These are phyloP conservation scores for Rhododendron henanense DNA, from an alignment of 148 eudicot species.

Conservation along the genomic window DNA sequence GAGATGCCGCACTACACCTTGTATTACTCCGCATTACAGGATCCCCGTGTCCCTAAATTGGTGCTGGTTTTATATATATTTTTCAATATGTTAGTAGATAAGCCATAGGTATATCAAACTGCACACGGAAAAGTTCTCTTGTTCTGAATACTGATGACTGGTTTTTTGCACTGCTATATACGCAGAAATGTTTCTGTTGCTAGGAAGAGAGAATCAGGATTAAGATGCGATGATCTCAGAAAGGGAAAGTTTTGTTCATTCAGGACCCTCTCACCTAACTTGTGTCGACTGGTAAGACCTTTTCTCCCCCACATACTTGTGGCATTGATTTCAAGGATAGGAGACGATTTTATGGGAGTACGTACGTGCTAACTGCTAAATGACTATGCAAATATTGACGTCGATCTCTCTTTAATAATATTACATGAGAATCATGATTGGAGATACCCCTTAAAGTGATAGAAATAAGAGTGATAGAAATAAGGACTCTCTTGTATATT, in stretches of 20 bases:
- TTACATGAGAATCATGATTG: too few relatives aligned
- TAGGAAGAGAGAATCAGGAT: not conserved
- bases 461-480: too few relatives aligned
- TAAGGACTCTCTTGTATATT: too few relatives aligned
- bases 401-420: too few relatives aligned
- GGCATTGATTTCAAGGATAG: not conserved
- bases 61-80: not conserved
- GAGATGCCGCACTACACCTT: too few relatives aligned
- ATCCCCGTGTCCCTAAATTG: not conserved
- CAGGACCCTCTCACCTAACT: slow-evolving; percentile 66
- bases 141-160: not conserved
- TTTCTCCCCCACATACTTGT: not conserved
- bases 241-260: slow-evolving; percentile 47
- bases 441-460: too few relatives aligned
- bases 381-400: too few relatives aligned
- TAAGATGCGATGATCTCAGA: slow-evolving; percentile 28
- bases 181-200: not conserved
- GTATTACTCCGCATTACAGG: too few relatives aligned
- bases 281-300: slow-evolving; percentile 67
- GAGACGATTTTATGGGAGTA: too few relatives aligned
- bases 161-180: not conserved
- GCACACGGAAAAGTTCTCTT: too few relatives aligned
- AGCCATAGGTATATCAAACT: too few relatives aligned
- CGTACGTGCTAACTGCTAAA: too few relatives aligned
- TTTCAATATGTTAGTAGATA: not conserved